phyloP scores from a whole-genome alignment of 768 basidiomycete species.

The Russula vinacea region DNA sequence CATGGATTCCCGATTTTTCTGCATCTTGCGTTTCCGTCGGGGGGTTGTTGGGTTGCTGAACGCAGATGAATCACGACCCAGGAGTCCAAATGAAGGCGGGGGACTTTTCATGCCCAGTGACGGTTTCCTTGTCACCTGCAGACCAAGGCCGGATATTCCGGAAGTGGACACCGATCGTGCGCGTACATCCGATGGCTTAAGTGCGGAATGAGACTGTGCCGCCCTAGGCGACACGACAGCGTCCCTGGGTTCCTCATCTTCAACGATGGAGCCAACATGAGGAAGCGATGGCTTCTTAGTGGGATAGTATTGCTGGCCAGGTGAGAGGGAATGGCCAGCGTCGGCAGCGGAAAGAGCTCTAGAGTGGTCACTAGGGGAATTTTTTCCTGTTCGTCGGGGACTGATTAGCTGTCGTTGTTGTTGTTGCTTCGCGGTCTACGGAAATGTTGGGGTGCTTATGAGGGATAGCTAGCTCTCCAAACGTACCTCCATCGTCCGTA shows the following conservation, averaged over 20 bases:
- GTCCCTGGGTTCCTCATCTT: slow-evolving; percentile 51
- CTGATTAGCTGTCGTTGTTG: slow-evolving; percentile 7
- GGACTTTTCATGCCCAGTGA: slow-evolving; percentile 15
- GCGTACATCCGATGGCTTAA: slow-evolving; percentile 21
- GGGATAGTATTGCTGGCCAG: slow-evolving; percentile 15
- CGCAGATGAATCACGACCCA: slow-evolving; percentile 13
- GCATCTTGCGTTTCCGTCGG: slow-evolving; percentile 50
- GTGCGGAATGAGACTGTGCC: slow-evolving; percentile 4
- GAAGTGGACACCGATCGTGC: slow-evolving; percentile 32
- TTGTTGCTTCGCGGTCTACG: slow-evolving; percentile 16
- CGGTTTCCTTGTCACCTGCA: slow-evolving; percentile 12
- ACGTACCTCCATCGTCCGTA: slow-evolving; percentile 86
- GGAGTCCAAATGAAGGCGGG: slow-evolving; percentile 13
- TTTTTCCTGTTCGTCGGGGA: background rate
- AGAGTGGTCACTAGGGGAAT: background rate
- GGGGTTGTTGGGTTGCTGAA: slow-evolving; percentile 39
- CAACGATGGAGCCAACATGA: slow-evolving; percentile 58
- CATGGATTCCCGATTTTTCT: slow-evolving; percentile 61
- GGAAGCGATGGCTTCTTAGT: slow-evolving; percentile 45
- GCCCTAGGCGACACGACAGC: background rate
- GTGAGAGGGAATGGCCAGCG: slow-evolving; percentile 12
- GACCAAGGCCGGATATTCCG: slow-evolving; percentile 21
- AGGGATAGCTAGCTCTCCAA: slow-evolving; percentile 34
- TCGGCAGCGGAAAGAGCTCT: background rate
- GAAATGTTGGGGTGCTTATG: background rate